Evolutionary conservation across 768 basidiomycete species (phyloP).

Genomic region (Cyathus striatus): DNA sequence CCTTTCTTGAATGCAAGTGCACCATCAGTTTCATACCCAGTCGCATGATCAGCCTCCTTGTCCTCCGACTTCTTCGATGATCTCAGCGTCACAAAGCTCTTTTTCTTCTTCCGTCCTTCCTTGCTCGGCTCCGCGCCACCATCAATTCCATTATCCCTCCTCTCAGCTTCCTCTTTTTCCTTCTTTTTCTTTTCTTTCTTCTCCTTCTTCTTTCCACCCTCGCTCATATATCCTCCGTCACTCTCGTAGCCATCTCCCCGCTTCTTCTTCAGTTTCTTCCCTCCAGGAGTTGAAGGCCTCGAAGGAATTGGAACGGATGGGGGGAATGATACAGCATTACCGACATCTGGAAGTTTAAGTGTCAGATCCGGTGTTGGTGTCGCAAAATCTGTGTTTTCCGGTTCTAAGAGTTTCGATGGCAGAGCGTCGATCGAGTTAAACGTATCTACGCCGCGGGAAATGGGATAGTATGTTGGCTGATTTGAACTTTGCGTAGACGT

Average conservation of each 20-base stretch:
- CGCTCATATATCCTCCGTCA: slow-evolving; percentile 47
- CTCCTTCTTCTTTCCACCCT: slow-evolving; percentile 23
- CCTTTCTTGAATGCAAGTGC: slow-evolving; percentile 2
- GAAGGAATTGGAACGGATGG: slow-evolving; percentile 11
- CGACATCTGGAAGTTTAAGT: slow-evolving; percentile 2
- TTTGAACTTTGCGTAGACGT: neutral
- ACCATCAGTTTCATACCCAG: slow-evolving; percentile 23
- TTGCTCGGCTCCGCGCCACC: slow-evolving; percentile 19
- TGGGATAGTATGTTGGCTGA: neutral
- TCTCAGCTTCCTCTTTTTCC: slow-evolving; percentile 9
- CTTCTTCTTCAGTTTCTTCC: slow-evolving; percentile 38
- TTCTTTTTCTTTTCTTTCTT: slow-evolving; percentile 17
- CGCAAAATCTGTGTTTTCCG: neutral
- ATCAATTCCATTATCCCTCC: slow-evolving; percentile 8
- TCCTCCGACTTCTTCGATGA: slow-evolving; percentile 11
- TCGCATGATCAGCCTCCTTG: slow-evolving; percentile 9
- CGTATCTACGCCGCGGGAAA: neutral
- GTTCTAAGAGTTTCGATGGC: neutral
- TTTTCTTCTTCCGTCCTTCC: slow-evolving; percentile 29
- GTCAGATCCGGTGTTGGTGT: too few relatives aligned
- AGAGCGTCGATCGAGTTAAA: neutral
- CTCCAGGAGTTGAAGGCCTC: slow-evolving; percentile 19
- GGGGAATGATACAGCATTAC: slow-evolving; percentile 15
- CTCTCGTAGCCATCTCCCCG: slow-evolving; percentile 45
- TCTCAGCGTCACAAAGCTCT: slow-evolving; percentile 19